Percentiles rank a stretch among this genome's conserved stretches.
These are phyloP conservation scores for Colletotrichum euphorbiae DNA, from an alignment of 2,329 filamentous ascomycete genomes.

Conservation along the genomic window DNA sequence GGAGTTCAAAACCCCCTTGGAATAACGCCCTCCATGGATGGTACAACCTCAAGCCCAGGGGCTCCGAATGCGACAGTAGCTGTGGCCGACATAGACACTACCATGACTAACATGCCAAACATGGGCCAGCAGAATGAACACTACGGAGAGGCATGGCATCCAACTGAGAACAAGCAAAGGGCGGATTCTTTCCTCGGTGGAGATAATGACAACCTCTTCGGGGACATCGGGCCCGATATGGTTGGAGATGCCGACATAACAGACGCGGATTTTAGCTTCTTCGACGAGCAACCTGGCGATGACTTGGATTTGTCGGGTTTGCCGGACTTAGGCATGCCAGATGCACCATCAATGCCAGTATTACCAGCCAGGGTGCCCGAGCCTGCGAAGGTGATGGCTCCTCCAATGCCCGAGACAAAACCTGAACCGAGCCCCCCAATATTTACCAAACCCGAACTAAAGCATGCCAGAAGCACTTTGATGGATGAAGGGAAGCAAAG, in stretches of 20 bases:
- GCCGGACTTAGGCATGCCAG: conserved; percentile 44
- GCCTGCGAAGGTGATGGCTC: conserved; percentile 36
- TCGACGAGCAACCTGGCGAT: conserved; percentile 71
- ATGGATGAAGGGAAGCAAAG: conserved; percentile 54
- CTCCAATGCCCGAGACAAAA: conserved; percentile 34
- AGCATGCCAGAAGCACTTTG: conserved; percentile 67
- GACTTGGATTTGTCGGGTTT: conserved; percentile 52
- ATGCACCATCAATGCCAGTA: conserved; percentile 15
- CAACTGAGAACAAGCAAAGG: conserved; percentile 58
- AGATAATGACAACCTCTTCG: conserved; percentile 72
- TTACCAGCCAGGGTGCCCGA: conserved; percentile 33
- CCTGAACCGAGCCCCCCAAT: conserved; percentile 43
- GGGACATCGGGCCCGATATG: conserved; percentile 75
- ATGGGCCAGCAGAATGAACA: conserved; percentile 43
- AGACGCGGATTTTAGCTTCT: conserved; percentile 87
- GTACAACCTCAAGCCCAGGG: conserved; percentile 65
- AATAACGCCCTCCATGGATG: conserved; percentile 68
- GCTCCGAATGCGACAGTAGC: conserved; percentile 51
- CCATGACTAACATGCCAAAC: conserved; percentile 44
- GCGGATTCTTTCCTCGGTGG: conserved; percentile 55
- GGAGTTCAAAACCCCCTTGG: conserved; percentile 66
- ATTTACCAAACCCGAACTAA: conserved; percentile 71
- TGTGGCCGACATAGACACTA: conserved; percentile 50
- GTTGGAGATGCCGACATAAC: conserved; percentile 82
- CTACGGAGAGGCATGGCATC: conserved; percentile 56